These are phyloP conservation scores for Annulohypoxylon nitens DNA, from an alignment of 495 filamentous ascomycete species.

Conservation along the genomic window DNA sequence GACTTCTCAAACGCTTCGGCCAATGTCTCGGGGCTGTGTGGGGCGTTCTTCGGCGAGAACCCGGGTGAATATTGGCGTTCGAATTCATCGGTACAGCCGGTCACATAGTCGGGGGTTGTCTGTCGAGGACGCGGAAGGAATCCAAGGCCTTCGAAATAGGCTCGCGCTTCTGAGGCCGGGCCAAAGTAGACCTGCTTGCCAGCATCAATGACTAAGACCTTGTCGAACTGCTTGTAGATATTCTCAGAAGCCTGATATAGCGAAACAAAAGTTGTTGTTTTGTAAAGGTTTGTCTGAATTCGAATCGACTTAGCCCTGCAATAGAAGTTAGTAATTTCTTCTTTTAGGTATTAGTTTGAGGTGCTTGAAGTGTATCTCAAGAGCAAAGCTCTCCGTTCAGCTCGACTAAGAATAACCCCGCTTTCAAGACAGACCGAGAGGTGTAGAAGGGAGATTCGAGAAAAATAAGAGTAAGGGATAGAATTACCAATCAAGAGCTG, in stretches of 20 bases:
- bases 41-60: constrained; percentile 70
- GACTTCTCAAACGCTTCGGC: constrained; percentile 77
- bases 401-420: no score
- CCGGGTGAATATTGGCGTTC: constrained; percentile 82
- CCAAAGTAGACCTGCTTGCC: constrained; percentile 88
- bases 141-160: constrained; percentile 86
- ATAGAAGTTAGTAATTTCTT: background rate
- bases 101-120: constrained; percentile 89
- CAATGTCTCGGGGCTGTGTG: constrained; percentile 73
- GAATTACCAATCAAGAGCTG: constrained; percentile 74
- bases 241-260: constrained; percentile 87
- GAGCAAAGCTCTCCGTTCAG: no score
- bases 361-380: no score
- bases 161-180: constrained; percentile 72
- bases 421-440: no score
- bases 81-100: constrained; percentile 84
- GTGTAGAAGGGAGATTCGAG: no score
- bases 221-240: constrained; percentile 90
- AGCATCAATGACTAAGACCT: constrained; percentile 84
- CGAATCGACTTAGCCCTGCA: constrained; percentile 71
- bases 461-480: no score
- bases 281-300: constrained; percentile 82
- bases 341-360: no score
- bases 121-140: constrained; percentile 83
- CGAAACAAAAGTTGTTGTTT: constrained; percentile 82